phyloP scores from a whole-genome alignment of 805 yeast species.

The Metschnikowia borealis region DNA sequence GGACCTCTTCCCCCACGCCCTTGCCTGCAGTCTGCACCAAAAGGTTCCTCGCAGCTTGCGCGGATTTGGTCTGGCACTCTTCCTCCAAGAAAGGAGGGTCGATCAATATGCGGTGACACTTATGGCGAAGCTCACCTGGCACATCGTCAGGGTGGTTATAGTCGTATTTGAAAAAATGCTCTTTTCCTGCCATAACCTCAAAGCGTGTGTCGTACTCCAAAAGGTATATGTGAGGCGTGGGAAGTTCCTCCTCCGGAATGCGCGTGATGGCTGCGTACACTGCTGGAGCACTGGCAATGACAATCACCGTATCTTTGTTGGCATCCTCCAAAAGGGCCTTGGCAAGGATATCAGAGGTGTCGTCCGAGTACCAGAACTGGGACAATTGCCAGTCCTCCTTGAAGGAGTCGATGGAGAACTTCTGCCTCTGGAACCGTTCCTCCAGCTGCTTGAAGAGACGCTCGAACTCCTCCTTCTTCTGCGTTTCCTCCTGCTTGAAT shows the following conservation, averaged over 20 bases:
- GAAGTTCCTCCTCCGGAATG: conserved; percentile 47
- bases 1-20: conserved; percentile 40
- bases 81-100: conserved; percentile 88
- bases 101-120: conserved; percentile 66
- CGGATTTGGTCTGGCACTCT: conserved; percentile 72
- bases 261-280: conserved; percentile 78
- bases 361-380: conserved; percentile 84
- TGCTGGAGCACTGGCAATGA: conserved; percentile 85
- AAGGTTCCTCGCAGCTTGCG: conserved; percentile 52
- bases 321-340: conserved; percentile 75
- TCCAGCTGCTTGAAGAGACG: conserved; percentile 56
- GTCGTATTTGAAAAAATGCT: conserved; percentile 70
- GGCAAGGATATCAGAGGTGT: conserved; percentile 66
- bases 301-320: conserved; percentile 63
- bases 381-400: conserved; percentile 93
- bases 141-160: conserved; percentile 64
- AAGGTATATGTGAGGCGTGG: conserved; percentile 67
- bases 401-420: conserved; percentile 63
- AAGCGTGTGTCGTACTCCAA: conserved; percentile 80
- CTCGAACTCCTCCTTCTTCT: conserved; percentile 53
- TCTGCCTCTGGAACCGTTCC: conserved; percentile 42
- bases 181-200: conserved; percentile 62
- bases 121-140: conserved; percentile 52
- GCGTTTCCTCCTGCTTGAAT: conserved; percentile 61
- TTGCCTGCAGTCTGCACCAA: conserved; percentile 43